Evolutionary conservation across 495 filamentous ascomycete species (phyloP).

Genomic region (Trichoderma orchidacearum): DNA sequence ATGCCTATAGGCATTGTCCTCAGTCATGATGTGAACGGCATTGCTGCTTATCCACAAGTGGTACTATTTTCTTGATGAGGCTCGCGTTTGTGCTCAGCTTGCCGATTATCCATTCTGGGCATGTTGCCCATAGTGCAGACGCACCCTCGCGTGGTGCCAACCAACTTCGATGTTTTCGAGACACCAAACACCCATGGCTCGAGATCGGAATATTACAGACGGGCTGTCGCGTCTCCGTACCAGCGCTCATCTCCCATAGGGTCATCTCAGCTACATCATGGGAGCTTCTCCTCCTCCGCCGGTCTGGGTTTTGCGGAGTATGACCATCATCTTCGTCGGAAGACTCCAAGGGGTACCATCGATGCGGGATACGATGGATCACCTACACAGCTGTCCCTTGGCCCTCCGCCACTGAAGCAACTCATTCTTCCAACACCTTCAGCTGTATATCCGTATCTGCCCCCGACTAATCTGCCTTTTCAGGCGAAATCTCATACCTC

Average conservation of each 20-base stretch:
- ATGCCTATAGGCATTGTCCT: not conserved
- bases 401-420: slow-evolving; percentile 74
- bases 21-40: not conserved
- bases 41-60: not conserved
- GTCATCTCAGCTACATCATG: not conserved
- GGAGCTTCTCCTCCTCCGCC: not conserved
- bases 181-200: not conserved
- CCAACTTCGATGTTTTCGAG: not conserved
- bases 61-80: not conserved
- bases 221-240: not conserved
- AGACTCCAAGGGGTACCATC: slow-evolving; percentile 88
- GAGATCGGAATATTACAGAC: not conserved
- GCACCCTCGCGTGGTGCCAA: not conserved
- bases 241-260: not conserved
- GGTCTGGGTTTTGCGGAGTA: not conserved
- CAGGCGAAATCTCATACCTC: not conserved
- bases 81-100: not conserved
- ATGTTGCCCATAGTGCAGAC: slow-evolving; percentile 2
- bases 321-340: slow-evolving; percentile 79
- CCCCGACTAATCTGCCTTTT: not conserved
- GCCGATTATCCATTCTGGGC: not conserved
- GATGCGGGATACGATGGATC: slow-evolving; percentile 91
- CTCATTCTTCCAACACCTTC: slow-evolving; percentile 53
- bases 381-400: slow-evolving; percentile 56
- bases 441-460: not conserved